Evolutionary conservation across 805 yeast species (phyloP), one percentile per base, ranked within the genome.

Genomic region (Priceomyces carsonii): DNA sequence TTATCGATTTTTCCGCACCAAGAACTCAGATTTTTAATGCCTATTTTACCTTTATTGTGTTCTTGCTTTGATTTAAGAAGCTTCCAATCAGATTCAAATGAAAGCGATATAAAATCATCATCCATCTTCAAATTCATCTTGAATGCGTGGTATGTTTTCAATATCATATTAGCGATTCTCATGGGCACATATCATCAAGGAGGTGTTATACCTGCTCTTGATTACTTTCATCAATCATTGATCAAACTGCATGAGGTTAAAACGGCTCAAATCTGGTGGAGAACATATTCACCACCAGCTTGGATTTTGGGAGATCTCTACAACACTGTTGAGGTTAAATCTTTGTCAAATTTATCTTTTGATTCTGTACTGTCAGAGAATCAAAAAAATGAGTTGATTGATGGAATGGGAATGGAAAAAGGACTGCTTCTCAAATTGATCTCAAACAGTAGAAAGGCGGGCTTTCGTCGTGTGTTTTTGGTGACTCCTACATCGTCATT

Each of bases 111-210:
- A 2, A 36, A 29, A 15, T 17, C 26, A 2, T 8, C 38, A 7
- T 21, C 31, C 18, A 18, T 43, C 12, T 44, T 56, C 6, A 44
- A 58, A 3, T 24, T 54, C 3, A 35, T 66, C 3, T 44, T 70
- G 12, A 48, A 57, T 20, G 24, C 59, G 0, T 86, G 95, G 90
- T 59, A 81, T 13, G 40, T 63, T 0, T 93, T 86, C 64, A 90
- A 89, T 52, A 9, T 73, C 0, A 27, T 66, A 0, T 57, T 86
- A 64, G 77, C 79, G 1, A 9, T 80, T 0, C 42, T 90, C 1
- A 81, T 86, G 84, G 98, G 98, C 0, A 55, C 79, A 0, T 68
- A 79, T 18, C 99, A 93, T 51, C 99, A 93, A 64, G 89, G 91
- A 26, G 99, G 99, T 1, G 77, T 93, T 0, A 63, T 91, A 1